phyloP scores from a whole-genome alignment of 441 rosid genomes.

The Viola pubescens region DNA sequence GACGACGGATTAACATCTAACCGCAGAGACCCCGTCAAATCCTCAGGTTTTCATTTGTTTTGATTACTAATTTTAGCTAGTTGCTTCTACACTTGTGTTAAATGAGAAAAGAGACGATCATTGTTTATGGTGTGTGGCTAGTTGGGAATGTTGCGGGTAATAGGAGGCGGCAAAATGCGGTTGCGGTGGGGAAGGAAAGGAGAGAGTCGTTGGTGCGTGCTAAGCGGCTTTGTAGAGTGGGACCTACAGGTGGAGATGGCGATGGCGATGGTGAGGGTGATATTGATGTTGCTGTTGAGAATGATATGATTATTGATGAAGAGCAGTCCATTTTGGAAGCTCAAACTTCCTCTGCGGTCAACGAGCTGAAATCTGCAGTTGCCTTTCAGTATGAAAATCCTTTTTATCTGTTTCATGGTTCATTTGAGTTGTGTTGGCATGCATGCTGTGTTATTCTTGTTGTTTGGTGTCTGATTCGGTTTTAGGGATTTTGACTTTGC shows the following conservation, averaged over 20 bases:
- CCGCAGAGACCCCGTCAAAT: constrained; percentile 76
- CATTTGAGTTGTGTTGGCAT: background rate
- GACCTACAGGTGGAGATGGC: constrained; percentile 35
- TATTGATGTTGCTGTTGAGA: constrained; percentile 30
- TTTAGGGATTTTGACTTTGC: background rate
- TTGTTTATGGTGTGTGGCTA: constrained; percentile 7
- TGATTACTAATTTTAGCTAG: background rate
- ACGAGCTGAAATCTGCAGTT: constrained; percentile 61
- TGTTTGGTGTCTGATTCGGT: background rate
- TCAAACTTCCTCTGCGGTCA: constrained; percentile 56
- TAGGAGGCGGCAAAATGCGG: constrained; percentile 77
- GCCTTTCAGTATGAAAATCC: constrained; percentile 52
- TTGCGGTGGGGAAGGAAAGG: constrained; percentile 79
- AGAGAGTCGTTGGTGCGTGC: constrained; percentile 82
- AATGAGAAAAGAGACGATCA: background rate
- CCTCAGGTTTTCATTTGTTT: constrained; percentile 45
- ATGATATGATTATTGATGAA: constrained; percentile 70
- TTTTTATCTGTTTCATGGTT: background rate
- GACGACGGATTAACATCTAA: constrained; percentile 51
- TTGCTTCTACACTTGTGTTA: background rate
- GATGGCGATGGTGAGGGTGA: constrained; percentile 27
- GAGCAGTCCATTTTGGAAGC: constrained; percentile 59
- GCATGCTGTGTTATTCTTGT: background rate
- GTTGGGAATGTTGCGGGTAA: constrained; percentile 77
- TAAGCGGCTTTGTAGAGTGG: constrained; percentile 72